These are phyloP conservation scores for Phytophthora pisi DNA, from an alignment of 352 stramenopile genomes.

Conservation along the genomic window DNA sequence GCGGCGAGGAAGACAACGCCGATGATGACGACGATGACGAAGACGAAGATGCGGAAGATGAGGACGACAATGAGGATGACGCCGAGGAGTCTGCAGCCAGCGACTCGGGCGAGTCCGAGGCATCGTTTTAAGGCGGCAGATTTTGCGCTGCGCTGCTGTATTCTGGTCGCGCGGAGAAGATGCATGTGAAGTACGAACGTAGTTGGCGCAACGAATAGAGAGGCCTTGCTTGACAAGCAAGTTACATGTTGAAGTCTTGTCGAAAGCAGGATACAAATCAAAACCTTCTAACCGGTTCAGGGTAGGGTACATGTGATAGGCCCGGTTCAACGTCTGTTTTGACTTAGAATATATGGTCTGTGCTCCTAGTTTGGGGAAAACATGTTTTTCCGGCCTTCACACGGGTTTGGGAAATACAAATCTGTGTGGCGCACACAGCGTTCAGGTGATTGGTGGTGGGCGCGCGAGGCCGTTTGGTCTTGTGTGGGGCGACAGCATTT, in stretches of 20 bases:
- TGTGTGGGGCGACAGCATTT: constrained; percentile 26
- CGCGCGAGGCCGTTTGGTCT: constrained; percentile 32
- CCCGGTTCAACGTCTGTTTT: not conserved
- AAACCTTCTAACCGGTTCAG: not conserved
- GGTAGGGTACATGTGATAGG: not conserved
- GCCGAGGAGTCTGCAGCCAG: constrained; percentile 19
- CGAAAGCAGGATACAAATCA: not conserved
- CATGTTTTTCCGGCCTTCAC: too few species aligned
- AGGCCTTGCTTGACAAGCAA: not conserved
- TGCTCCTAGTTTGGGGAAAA: not conserved
- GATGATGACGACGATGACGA: constrained; percentile 13
- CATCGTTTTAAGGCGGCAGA: constrained; percentile 34
- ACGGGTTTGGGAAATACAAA: not conserved
- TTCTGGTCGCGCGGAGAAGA: not conserved
- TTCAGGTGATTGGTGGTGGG: constrained; percentile 69
- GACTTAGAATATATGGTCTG: not conserved
- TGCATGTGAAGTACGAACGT: constrained; percentile 11
- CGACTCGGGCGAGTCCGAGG: constrained; percentile 48
- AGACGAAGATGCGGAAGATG: constrained; percentile 28
- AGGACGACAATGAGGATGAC: constrained; percentile 4
- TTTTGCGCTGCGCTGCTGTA: not conserved
- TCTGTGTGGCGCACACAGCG: not conserved
- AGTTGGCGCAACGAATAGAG: constrained; percentile 5
- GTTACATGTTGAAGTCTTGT: not conserved
- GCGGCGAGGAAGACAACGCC: constrained; percentile 45